Percentiles rank a stretch among this genome's conserved stretches.
Evolutionary conservation across 768 basidiomycete genomes (phyloP).

Genomic region (Suillus plorans): DNA sequence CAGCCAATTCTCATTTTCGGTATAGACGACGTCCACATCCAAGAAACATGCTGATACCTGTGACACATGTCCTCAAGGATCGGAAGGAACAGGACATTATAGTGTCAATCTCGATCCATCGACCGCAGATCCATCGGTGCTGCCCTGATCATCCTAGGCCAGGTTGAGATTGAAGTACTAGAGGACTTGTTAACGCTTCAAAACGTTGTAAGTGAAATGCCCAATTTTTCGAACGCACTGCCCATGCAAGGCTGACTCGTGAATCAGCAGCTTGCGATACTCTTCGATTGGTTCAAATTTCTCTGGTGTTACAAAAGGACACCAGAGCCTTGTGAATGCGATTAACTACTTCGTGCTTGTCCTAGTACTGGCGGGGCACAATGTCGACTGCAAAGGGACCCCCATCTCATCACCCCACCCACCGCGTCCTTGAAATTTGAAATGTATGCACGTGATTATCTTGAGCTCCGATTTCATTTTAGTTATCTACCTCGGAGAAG

Average conservation of each 20-base stretch:
- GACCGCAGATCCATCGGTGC: neutral
- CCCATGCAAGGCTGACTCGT: too few relatives aligned
- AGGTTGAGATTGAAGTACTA: neutral
- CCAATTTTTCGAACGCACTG: neutral
- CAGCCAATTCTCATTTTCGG: neutral
- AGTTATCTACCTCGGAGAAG: slow-evolving; percentile 1
- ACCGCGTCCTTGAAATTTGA: neutral
- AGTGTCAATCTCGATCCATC: neutral
- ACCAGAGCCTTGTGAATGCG: neutral
- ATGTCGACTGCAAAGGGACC: neutral
- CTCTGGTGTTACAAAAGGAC: neutral
- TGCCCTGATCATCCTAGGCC: neutral
- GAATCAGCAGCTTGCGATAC: neutral
- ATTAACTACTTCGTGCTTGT: neutral
- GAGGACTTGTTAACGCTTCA: neutral
- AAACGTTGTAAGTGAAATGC: neutral
- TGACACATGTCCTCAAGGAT: neutral
- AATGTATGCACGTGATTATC: neutral
- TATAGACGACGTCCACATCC: neutral
- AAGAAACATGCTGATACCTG: neutral
- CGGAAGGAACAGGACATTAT: neutral
- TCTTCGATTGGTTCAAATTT: neutral
- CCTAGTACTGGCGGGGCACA: neutral
- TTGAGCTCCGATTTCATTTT: slow-evolving; percentile 1
- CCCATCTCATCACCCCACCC: neutral